phyloP scores from a whole-genome alignment of 2,329 filamentous ascomycete genomes.

The Exophiala sideris region DNA sequence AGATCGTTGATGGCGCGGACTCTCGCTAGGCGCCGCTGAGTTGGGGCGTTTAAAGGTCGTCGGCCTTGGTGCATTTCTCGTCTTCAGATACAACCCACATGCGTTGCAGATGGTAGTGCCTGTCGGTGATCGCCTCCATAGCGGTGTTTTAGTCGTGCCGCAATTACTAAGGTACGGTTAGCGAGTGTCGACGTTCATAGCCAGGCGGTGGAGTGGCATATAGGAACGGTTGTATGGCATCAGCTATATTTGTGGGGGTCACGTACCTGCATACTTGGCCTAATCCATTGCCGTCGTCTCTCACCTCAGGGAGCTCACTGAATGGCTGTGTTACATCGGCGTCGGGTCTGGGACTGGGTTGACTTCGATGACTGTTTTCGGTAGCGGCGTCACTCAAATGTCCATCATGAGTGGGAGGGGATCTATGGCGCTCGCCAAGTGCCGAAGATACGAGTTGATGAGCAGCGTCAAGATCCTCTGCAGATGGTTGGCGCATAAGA shows the following conservation, averaged over 20 bases:
- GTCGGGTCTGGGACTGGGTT: slow-evolving; percentile 10
- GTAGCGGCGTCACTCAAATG: slow-evolving; percentile 9
- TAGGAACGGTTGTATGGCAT: no score
- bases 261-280: slow-evolving; percentile 31
- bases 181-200: neutral
- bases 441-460: slow-evolving; percentile 48
- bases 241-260: no score
- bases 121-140: slow-evolving; percentile 90
- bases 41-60: slow-evolving; percentile 79
- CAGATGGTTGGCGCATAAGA: slow-evolving; percentile 42
- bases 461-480: slow-evolving; percentile 47
- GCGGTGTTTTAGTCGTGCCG: slow-evolving; percentile 83
- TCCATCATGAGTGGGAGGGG: slow-evolving; percentile 12
- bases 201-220: no score
- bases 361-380: slow-evolving; percentile 8
- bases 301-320: slow-evolving; percentile 12
- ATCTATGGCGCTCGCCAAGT: slow-evolving; percentile 36
- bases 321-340: slow-evolving; percentile 1
- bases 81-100: slow-evolving; percentile 91
- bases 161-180: slow-evolving; percentile 69
- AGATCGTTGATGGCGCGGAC: slow-evolving; percentile 14
- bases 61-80: slow-evolving; percentile 83
- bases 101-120: slow-evolving; percentile 97
- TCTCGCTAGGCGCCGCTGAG: slow-evolving; percentile 32
- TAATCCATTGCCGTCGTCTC: slow-evolving; percentile 18